These are phyloP conservation scores for Beauveria pseudobassiana DNA, from an alignment of 2,329 filamentous ascomycete species.

Conservation along the genomic window DNA sequence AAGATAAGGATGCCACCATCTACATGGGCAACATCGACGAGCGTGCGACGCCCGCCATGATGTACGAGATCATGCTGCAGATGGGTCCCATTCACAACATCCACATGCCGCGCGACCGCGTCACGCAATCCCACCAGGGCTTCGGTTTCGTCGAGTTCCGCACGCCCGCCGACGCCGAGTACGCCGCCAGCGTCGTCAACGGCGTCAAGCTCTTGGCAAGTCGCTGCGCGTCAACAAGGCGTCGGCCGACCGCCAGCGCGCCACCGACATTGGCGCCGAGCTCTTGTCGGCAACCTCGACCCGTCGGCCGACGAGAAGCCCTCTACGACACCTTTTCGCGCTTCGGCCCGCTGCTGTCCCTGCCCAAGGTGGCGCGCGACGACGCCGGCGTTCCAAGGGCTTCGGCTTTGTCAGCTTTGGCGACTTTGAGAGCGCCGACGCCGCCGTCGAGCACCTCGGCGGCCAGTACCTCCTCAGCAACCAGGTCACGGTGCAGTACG, in stretches of 20 bases:
- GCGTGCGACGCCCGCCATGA: slow-evolving; percentile 78
- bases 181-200: slow-evolving; percentile 95
- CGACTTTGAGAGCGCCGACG: slow-evolving; percentile 89
- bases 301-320: slow-evolving; percentile 88
- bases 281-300: slow-evolving; percentile 92
- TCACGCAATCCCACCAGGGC: slow-evolving; percentile 92
- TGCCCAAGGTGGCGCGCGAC: slow-evolving; percentile 89
- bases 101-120: slow-evolving; percentile 94
- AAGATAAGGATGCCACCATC: slow-evolving; percentile 96
- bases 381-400: slow-evolving; percentile 85
- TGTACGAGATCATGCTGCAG: slow-evolving; percentile 98
- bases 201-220: slow-evolving; percentile 87
- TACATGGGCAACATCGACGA: slow-evolving; percentile 99
- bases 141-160: slow-evolving; percentile 99
- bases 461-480: slow-evolving; percentile 97
- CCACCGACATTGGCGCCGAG: slow-evolving; percentile 89
- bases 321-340: slow-evolving; percentile 90
- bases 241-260: slow-evolving; percentile 85
- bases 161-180: slow-evolving; percentile 90
- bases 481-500: slow-evolving; percentile 93
- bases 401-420: slow-evolving; percentile 94
- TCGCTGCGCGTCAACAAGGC: slow-evolving; percentile 95
- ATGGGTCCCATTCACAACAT: slow-evolving; percentile 96
- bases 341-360: slow-evolving; percentile 76
- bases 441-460: slow-evolving; percentile 86